Conservation (phyloP, 768 basidiomycete genomes). For the Suillus americanus region DNA sequence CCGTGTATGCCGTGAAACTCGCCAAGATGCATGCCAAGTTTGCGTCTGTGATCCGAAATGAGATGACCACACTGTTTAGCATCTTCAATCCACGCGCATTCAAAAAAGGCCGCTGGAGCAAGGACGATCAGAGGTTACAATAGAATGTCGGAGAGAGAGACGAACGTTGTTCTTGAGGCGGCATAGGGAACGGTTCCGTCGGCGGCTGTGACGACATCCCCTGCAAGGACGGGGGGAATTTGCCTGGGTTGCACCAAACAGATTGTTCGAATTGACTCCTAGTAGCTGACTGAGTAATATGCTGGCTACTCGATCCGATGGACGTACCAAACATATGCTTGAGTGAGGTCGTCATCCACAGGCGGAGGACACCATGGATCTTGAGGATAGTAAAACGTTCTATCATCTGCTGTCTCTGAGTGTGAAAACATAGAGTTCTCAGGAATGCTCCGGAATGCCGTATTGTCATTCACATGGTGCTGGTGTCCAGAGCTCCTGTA, state of each 20-base stretch:
- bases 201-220: neutral
- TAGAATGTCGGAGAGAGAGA: neutral
- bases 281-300: neutral
- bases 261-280: neutral
- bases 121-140: neutral
- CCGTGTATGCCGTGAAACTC: constrained; percentile 19
- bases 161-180: neutral
- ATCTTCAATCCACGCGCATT: constrained; percentile 25
- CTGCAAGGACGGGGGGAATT: neutral
- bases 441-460: neutral
- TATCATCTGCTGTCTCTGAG: neutral
- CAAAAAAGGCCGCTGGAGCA: neutral
- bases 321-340: neutral
- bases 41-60: constrained; percentile 17
- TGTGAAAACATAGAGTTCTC: neutral
- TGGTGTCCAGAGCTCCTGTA: neutral
- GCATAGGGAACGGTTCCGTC: constrained; percentile 3
- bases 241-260: neutral
- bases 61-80: constrained; percentile 21
- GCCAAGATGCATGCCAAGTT: constrained; percentile 25
- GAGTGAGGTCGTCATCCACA: neutral
- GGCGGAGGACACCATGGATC: neutral
- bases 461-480: neutral
- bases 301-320: no score
- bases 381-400: neutral